phyloP scores from a whole-genome alignment of 1,284 basidiomycete genomes.

The Ganoderma meredithae region DNA sequence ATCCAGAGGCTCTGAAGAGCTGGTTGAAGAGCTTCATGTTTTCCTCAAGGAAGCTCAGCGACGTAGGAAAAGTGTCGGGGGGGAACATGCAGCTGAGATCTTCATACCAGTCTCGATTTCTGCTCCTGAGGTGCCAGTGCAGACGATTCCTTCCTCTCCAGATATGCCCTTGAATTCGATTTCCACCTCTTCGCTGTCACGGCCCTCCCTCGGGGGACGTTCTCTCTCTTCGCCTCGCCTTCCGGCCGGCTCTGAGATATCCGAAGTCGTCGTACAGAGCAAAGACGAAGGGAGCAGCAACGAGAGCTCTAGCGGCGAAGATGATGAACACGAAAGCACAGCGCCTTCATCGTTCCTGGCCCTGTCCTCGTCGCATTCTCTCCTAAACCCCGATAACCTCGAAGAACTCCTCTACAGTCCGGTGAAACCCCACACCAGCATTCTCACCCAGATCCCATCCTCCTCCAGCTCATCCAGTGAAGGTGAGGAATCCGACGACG shows the following conservation, averaged over 20 bases:
- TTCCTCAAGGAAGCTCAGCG: slow-evolving; percentile 27
- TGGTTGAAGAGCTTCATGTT: slow-evolving; percentile 30
- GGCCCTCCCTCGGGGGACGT: slow-evolving; percentile 11
- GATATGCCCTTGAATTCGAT: slow-evolving; percentile 10
- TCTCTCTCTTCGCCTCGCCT: slow-evolving; percentile 26
- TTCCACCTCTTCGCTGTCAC: slow-evolving; percentile 3
- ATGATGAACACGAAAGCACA: neutral
- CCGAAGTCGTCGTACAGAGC: slow-evolving; percentile 40
- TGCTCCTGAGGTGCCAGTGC: neutral
- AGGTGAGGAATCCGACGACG: slow-evolving; percentile 26
- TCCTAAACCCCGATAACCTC: slow-evolving; percentile 20
- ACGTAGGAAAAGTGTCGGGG: slow-evolving; percentile 16
- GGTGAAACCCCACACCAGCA: slow-evolving; percentile 25
- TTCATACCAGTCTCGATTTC: slow-evolving; percentile 8
- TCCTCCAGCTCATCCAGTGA: slow-evolving; percentile 33
- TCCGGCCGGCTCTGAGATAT: slow-evolving; percentile 40
- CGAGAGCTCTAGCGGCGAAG: slow-evolving; percentile 34
- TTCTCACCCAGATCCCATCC: slow-evolving; percentile 35
- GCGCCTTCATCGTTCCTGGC: neutral
- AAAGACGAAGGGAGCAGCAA: slow-evolving; percentile 42
- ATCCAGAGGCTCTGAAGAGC: slow-evolving; percentile 17
- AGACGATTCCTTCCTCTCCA: slow-evolving; percentile 15
- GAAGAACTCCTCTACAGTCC: slow-evolving; percentile 41
- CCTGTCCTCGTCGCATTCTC: neutral
- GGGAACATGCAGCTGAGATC: neutral